phyloP scores from a whole-genome alignment of 2,329 filamentous ascomycete species.

The Aphanoascus verrucosus region DNA sequence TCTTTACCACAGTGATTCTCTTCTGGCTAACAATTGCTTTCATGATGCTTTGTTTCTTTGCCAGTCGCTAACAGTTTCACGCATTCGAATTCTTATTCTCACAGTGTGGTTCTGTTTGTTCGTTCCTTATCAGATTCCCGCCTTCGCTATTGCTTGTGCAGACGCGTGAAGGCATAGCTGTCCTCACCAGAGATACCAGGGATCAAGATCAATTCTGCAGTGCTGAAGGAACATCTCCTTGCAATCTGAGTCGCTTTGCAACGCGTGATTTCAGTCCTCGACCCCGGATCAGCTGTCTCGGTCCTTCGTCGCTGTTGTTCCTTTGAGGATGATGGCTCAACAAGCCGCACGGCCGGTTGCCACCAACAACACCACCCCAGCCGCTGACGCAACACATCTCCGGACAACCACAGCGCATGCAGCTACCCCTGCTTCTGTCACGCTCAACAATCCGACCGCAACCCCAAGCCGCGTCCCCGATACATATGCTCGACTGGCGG shows the following conservation, averaged over 20 bases:
- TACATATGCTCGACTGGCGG: slow-evolving; percentile 50
- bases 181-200: neutral
- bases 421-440: slow-evolving; percentile 37
- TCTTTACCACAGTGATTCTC: neutral
- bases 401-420: slow-evolving; percentile 15
- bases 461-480: slow-evolving; percentile 34
- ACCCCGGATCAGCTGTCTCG: neutral
- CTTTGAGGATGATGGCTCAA: slow-evolving; percentile 2
- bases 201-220: too few relatives aligned
- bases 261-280: neutral
- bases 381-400: neutral
- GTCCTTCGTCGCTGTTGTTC: neutral
- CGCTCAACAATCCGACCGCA: slow-evolving; percentile 10
- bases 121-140: neutral
- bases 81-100: neutral
- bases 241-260: too few relatives aligned
- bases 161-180: neutral
- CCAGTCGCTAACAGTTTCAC: neutral
- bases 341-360: neutral
- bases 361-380: neutral
- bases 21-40: neutral
- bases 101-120: neutral
- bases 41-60: neutral
- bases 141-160: neutral
- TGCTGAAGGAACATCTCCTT: neutral